phyloP scores from a whole-genome alignment of 2,329 filamentous ascomycete species.

The Blastomyces emzantsi region DNA sequence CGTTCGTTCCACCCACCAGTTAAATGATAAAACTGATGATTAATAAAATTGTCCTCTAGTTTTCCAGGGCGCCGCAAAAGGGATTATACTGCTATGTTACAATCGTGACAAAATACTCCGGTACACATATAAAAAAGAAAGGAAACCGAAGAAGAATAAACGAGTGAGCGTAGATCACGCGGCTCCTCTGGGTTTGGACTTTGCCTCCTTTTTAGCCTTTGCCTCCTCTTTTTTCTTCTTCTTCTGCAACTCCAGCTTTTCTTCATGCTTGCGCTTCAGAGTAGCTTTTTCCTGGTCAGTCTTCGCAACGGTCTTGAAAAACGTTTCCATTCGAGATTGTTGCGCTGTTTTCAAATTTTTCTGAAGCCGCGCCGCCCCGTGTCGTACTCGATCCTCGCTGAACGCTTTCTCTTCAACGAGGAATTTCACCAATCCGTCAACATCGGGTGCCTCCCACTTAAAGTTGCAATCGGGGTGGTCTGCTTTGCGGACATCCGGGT shows the following conservation, averaged over 20 bases:
- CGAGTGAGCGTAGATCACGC: conserved; percentile 25
- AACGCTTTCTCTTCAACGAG: conserved; percentile 93
- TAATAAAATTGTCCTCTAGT: background rate
- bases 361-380: conserved; percentile 64
- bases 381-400: conserved; percentile 84
- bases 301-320: conserved; percentile 90
- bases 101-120: background rate
- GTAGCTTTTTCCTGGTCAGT: conserved; percentile 75
- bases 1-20: background rate
- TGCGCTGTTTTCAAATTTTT: conserved; percentile 90
- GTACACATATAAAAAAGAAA: background rate
- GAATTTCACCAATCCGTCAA: conserved; percentile 82
- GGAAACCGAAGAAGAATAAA: background rate
- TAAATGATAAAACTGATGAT: background rate
- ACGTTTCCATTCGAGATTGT: conserved; percentile 85
- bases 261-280: conserved; percentile 87
- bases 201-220: conserved; percentile 88
- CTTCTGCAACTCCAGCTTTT: conserved; percentile 84
- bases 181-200: conserved; percentile 70
- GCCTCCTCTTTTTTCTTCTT: conserved; percentile 92
- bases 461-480: conserved; percentile 87
- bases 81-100: background rate
- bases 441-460: conserved; percentile 92
- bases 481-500: conserved; percentile 77
- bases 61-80: background rate